A percentile compares a stretch with the other conserved stretches of the same genome.
These are phyloP conservation scores for Colletotrichum somersetense DNA, from an alignment of 2,329 filamentous ascomycete genomes.

Conservation along the genomic window DNA sequence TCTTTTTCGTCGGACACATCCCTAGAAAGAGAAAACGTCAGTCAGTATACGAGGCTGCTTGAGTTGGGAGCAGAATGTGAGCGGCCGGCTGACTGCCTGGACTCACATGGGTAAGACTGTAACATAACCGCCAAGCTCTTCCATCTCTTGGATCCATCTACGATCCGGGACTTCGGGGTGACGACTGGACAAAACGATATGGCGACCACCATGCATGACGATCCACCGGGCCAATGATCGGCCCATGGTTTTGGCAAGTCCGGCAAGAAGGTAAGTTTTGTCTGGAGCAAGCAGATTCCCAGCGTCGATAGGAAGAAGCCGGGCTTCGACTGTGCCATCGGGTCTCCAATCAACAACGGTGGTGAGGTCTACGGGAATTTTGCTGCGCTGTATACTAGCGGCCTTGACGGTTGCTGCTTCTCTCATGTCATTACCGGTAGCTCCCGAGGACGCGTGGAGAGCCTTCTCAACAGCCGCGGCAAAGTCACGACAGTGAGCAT, in stretches of 20 bases:
- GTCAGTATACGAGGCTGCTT: not conserved
- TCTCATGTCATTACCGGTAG: not conserved
- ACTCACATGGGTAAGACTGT: constrained; percentile 11
- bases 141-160: constrained; percentile 27
- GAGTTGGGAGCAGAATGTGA: not conserved
- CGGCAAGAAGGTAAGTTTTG: constrained; percentile 50
- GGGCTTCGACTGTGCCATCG: constrained; percentile 1
- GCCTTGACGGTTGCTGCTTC: not conserved
- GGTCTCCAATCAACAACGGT: constrained; percentile 21
- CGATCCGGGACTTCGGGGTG: constrained; percentile 45
- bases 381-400: not conserved
- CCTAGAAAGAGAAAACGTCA: not conserved
- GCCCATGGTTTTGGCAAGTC: constrained; percentile 50
- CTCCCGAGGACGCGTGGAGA: not conserved
- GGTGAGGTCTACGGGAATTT: not conserved
- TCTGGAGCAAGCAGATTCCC: constrained; percentile 41
- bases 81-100: not conserved
- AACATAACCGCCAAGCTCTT: constrained; percentile 15
- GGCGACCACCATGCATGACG: constrained; percentile 49
- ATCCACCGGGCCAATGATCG: constrained; percentile 53
- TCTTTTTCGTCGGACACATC: constrained; percentile 35
- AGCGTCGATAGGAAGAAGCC: constrained; percentile 10
- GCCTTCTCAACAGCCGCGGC: not conserved
- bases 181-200: constrained; percentile 54
- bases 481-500: not conserved